phyloP scores from a whole-genome alignment of 768 basidiomycete species.

The Lentinula boryana region DNA sequence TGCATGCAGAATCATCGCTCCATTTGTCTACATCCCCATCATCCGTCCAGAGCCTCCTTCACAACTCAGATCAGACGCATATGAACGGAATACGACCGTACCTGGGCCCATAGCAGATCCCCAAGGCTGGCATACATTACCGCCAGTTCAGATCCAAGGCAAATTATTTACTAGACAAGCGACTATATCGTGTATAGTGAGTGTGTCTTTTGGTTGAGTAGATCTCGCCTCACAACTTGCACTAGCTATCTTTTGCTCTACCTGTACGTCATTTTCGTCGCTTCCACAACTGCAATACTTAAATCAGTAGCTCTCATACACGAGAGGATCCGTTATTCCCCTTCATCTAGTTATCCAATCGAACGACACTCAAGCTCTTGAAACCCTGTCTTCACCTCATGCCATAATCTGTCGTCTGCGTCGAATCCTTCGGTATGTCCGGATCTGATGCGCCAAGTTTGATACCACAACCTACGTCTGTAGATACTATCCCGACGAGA shows the following conservation, averaged over 20 bases:
- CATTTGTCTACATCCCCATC: conserved; percentile 25
- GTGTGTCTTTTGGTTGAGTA: conserved; percentile 7
- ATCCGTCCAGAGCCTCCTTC: conserved; percentile 30
- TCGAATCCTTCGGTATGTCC: background rate
- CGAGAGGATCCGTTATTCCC: conserved; percentile 11
- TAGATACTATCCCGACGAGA: background rate
- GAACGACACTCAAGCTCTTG: conserved; percentile 6
- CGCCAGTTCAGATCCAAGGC: conserved; percentile 21
- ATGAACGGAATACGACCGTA: conserved; percentile 23
- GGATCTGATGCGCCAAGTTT: background rate
- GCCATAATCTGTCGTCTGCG: conserved; percentile 5
- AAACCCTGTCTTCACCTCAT: conserved; percentile 7
- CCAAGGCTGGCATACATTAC: conserved; percentile 29
- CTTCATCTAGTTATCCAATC: conserved; percentile 4
- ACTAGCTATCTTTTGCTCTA: conserved; percentile 5
- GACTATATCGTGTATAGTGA: conserved; percentile 22
- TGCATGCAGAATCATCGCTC: conserved; percentile 5
- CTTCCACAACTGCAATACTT: background rate
- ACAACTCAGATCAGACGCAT: conserved; percentile 25
- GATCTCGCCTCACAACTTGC: background rate
- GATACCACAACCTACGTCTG: background rate
- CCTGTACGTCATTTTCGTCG: background rate
- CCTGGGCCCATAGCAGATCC: conserved; percentile 31
- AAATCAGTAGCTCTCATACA: conserved; percentile 9
- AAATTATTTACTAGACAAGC: conserved; percentile 25